Base-by-base conservation (phyloP, 768 basidiomycete genomes). In the Pholiota molesta region DNA sequence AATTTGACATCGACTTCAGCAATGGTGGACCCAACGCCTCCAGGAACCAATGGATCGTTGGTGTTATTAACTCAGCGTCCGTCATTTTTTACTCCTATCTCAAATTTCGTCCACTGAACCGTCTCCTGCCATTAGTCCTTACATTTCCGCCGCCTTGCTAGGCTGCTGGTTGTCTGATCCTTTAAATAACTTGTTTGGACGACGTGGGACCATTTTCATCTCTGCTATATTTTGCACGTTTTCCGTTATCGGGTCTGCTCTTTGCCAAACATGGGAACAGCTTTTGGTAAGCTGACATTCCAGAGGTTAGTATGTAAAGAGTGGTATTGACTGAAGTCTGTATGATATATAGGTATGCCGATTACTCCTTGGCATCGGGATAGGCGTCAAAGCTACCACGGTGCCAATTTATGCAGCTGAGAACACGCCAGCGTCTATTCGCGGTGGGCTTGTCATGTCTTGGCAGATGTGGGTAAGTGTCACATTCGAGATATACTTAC, bases 371-470 rank as follows among this genome's bases (percentile, higher is more conserved):
- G 86, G 86, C 39, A 64, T 88, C 39, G 85, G 85, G 33, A 85
- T 87, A 76, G 86, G 86, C 44, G 75, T 83, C 11, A 87, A 87
- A 72, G 80, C 79, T 11, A 73, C 75, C 14, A 85, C 86, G 0
- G 82, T 83, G 0, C 87, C 87, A 11, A 78, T 88, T 31, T 87
- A 79, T 65, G 80, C 86, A 3, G 83, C 87, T 9, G 89, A 96
- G 73, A 87, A 88, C 71, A 79, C 88, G 0, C 94, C 94, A 0
- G 85, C 93, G 0, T 72, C 75, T 13, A 92, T 97, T 58, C 86
- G 94, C 62, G 94, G 94, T 59, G 93, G 86, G 1, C 82, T 95
- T 31, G 91, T 92, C 61, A 95, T 94, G 92, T 89, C 85, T 70
- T 95, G 94, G 92, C 90, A 92, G 72, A 81, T 91, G 77, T 93